These are phyloP conservation scores for Trifolium pratense DNA, from an alignment of 306 rosid species.

Conservation along the genomic window DNA sequence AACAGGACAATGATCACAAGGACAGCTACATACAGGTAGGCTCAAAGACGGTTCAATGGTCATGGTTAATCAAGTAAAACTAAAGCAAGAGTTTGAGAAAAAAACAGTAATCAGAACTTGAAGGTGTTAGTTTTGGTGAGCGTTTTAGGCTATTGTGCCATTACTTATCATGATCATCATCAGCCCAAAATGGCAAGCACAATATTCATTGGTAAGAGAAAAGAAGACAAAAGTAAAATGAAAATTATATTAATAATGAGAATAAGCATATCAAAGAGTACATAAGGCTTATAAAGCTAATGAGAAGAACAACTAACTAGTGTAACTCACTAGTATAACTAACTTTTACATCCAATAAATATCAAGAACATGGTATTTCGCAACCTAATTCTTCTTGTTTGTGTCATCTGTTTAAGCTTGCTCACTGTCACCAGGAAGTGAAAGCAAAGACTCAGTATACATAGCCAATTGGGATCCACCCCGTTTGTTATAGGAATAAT, in stretches of 20 bases:
- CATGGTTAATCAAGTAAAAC: slow-evolving; percentile 56
- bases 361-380: neutral
- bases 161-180: slow-evolving; percentile 58
- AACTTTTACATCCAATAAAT: no score
- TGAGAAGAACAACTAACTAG: neutral
- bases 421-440: neutral
- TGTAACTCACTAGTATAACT: no score
- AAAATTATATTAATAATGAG: no score
- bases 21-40: slow-evolving; percentile 75
- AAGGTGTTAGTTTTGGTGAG: slow-evolving; percentile 70
- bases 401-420: neutral
- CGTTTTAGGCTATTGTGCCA: slow-evolving; percentile 71
- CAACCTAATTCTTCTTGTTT: neutral
- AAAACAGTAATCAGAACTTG: slow-evolving; percentile 53
- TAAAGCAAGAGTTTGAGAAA: slow-evolving; percentile 55
- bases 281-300: no score
- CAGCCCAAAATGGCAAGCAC: slow-evolving; percentile 49
- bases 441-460: neutral
- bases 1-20: slow-evolving; percentile 61
- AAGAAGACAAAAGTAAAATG: no score
- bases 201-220: slow-evolving; percentile 29
- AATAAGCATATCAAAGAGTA: no score
- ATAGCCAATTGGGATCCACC: neutral
- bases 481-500: neutral
- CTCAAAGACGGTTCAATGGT: slow-evolving; percentile 66